Evolutionary conservation across 2,329 filamentous ascomycete species (phyloP).

Genomic region (Ophiosphaerella herpotricha): DNA sequence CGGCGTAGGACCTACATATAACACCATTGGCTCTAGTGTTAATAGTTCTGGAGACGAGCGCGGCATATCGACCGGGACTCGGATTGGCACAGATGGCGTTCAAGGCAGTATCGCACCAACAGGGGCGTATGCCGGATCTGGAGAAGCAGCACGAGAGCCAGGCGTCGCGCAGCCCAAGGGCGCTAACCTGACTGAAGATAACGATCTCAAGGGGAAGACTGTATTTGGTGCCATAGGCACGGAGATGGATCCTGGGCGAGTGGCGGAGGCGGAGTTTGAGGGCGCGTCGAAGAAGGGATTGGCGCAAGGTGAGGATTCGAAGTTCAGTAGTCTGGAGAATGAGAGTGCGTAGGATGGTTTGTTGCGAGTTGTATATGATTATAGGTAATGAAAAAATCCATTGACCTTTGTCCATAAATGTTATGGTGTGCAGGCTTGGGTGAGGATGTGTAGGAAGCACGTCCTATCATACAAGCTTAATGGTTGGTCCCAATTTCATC

Average conservation of each 20-base stretch:
- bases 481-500: too few relatives aligned
- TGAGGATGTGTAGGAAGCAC: too few relatives aligned
- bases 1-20: conserved; percentile 44
- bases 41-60: conserved; percentile 35
- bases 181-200: conserved; percentile 55
- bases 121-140: conserved; percentile 45
- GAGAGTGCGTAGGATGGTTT: conserved; percentile 2
- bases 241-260: conserved; percentile 59
- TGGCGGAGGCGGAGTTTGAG: conserved; percentile 48
- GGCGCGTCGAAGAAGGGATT: conserved; percentile 26
- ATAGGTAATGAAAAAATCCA: too few relatives aligned
- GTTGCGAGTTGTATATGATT: too few relatives aligned
- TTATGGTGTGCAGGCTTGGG: too few relatives aligned
- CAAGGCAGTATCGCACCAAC: conserved; percentile 42
- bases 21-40: conserved; percentile 20
- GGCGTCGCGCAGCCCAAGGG: conserved; percentile 55
- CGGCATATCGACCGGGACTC: conserved; percentile 31
- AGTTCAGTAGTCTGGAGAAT: conserved; percentile 28
- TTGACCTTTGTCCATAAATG: too few relatives aligned
- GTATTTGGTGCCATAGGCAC: conserved; percentile 55
- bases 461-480: too few relatives aligned
- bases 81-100: conserved; percentile 33
- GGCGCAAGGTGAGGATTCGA: conserved; percentile 21
- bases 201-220: conserved; percentile 22
- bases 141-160: conserved; percentile 30